Base-by-base conservation (phyloP, 768 basidiomycete species). In the Leccinum boreale region DNA sequence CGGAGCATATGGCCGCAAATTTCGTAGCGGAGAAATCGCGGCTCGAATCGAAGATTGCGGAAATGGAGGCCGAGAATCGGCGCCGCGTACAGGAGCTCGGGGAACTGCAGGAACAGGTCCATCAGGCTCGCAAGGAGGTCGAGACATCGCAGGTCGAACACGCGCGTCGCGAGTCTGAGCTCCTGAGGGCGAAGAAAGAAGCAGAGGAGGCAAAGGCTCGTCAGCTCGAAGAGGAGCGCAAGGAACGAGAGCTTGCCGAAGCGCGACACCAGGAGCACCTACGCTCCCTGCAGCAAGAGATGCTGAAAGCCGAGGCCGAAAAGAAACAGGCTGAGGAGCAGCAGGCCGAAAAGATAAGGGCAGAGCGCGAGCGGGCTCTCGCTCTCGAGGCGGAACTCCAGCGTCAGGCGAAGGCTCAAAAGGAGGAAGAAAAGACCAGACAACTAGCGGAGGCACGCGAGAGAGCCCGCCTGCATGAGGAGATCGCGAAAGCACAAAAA, bases 1-100 rank as follows among this genome's bases (percentile, higher is more conserved):
- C 79, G 2, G 62, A 71, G 46, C 75, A 70, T n/a, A 70, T 81
- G 63, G 76, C 70, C 0, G 68, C 75, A 12, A 71, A 75, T 28
- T 80, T 77, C 58, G 52, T 61, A 48, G 68, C 71, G 26, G 77
- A 80, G 61, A 76, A 75, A 53, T 58, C 59, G 29, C 63, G 73
- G 35, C 73, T 73, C 3, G 67, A 72, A 55, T 68, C 68, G 15
- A 57, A 5, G 61, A 69, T 72, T 21, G 55, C 53, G 5, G 48
- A 57, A 51, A 72, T 72, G 71, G 71, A 72, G 52, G 35, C 45
- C 3, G 65, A 72, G 17, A 67, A 64, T 48, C 60, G 50, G 39
- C 63, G 53, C 14, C 58, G 42, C 7, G 21, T 61, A 9, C 44
- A 58, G 23, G 62, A 63, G 56, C 59, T 72, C 50, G 58, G 59